Evolutionary conservation across 495 filamentous ascomycete genomes (phyloP).

Genomic region (Hyphodiscus hymeniophilus): DNA sequence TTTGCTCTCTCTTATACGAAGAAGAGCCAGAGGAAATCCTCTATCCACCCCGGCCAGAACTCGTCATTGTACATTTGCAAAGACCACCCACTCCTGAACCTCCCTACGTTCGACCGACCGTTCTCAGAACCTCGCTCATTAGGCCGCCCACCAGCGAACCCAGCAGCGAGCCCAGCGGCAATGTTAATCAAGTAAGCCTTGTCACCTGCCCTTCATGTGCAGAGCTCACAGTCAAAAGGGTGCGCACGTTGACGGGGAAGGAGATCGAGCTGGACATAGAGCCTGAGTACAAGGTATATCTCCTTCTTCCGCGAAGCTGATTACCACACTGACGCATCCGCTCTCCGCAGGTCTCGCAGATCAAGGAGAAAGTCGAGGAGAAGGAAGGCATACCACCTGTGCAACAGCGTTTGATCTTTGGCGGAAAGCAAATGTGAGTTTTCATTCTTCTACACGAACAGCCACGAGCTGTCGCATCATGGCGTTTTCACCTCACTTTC

Average conservation of each 20-base stretch:
- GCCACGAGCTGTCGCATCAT: not conserved
- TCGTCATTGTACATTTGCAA: no score
- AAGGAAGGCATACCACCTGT: constrained; percentile 97
- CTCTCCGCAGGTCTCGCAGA: constrained; percentile 63
- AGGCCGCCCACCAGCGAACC: no score
- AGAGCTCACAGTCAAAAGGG: constrained; percentile 42
- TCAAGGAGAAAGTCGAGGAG: constrained; percentile 98
- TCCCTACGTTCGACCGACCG: no score
- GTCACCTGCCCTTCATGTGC: not conserved
- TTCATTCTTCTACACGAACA: not conserved
- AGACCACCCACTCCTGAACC: no score
- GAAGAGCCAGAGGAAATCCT: no score
- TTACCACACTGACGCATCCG: not conserved
- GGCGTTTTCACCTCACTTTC: not conserved
- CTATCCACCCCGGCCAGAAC: no score
- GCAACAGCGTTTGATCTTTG: constrained; percentile 91
- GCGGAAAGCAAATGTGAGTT: constrained; percentile 92
- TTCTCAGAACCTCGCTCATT: no score
- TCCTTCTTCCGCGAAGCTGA: not conserved
- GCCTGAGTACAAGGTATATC: constrained; percentile 72
- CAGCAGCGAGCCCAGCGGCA: no score
- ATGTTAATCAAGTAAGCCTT: constrained; percentile 3
- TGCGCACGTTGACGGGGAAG: constrained; percentile 95
- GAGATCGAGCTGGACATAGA: constrained; percentile 98
- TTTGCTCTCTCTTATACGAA: no score